These are phyloP conservation scores for Manihot esculenta DNA, from an alignment of 441 rosid genomes.

Conservation along the genomic window DNA sequence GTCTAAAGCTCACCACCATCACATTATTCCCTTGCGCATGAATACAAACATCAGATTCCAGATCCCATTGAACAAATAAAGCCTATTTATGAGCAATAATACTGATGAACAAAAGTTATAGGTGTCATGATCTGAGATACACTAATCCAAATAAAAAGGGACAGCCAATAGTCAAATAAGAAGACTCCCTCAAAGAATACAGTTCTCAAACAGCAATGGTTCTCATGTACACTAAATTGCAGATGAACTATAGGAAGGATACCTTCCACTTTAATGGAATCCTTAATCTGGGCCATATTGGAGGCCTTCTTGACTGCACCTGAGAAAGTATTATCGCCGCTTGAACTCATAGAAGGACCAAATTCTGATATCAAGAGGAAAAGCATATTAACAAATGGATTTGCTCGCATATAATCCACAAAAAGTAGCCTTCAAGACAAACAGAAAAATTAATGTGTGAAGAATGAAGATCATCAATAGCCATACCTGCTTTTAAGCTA, in stretches of 20 bases:
- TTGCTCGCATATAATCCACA: conserved; percentile 2
- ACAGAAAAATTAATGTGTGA: conserved; percentile 16
- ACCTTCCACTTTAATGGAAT: conserved; percentile 73
- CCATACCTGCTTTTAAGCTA: conserved; percentile 44
- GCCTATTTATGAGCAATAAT: neutral
- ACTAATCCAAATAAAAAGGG: neutral
- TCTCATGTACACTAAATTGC: neutral
- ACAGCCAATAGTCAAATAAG: neutral
- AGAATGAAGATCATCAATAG: conserved; percentile 11
- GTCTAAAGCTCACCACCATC: neutral
- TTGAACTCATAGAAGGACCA: conserved; percentile 34
- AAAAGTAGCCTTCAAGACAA: conserved; percentile 10
- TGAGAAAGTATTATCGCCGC: conserved; percentile 31
- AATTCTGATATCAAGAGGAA: conserved; percentile 26
- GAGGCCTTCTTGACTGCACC: conserved; percentile 51
- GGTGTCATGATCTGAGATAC: neutral
- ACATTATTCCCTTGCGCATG: neutral
- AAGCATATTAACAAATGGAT: conserved; percentile 15
- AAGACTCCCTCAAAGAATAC: neutral
- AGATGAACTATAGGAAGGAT: conserved; percentile 20
- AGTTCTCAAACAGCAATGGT: neutral
- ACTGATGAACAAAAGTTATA: neutral
- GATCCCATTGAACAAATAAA: neutral
- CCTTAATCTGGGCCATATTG: conserved; percentile 46
- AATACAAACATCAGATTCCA: neutral